A percentile compares a stretch with the other conserved stretches of the same genome.
These are phyloP conservation scores for Podospora australis DNA, from an alignment of 495 filamentous ascomycete genomes.

Conservation along the genomic window DNA sequence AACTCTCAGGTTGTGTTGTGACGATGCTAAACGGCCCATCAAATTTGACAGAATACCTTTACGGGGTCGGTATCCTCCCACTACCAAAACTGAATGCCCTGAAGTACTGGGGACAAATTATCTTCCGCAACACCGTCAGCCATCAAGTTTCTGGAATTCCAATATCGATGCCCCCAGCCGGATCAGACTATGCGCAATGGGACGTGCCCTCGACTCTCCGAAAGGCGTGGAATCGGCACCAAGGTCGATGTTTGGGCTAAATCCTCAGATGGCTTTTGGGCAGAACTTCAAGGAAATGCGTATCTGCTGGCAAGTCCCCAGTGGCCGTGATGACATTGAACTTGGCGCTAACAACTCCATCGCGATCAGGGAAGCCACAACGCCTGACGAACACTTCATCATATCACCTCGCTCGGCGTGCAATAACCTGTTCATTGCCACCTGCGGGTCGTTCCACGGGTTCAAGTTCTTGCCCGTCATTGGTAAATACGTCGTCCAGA, in stretches of 20 bases:
- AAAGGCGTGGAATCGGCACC: conserved; percentile 23
- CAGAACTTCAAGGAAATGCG: conserved; percentile 21
- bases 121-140: conserved; percentile 46
- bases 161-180: conserved; percentile 45
- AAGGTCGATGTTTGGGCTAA: conserved; percentile 17
- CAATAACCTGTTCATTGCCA: conserved; percentile 35
- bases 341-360: neutral
- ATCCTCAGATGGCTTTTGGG: conserved; percentile 7
- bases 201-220: conserved; percentile 33
- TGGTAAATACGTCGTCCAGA: conserved; percentile 50
- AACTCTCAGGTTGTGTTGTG: neutral
- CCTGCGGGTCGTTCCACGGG: conserved; percentile 36
- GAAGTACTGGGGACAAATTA: conserved; percentile 48
- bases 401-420: conserved; percentile 46
- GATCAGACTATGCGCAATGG: conserved; percentile 42
- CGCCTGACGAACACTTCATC: conserved; percentile 44
- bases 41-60: too few species aligned
- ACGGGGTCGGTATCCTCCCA: conserved; percentile 26
- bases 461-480: conserved; percentile 54
- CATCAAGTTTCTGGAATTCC: neutral
- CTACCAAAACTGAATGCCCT: conserved; percentile 35
- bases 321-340: neutral
- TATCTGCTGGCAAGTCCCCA: conserved; percentile 30
- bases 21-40: too few species aligned
- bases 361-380: conserved; percentile 22